Conservation (phyloP, 129 eudicot species). For the Arctium minus region DNA sequence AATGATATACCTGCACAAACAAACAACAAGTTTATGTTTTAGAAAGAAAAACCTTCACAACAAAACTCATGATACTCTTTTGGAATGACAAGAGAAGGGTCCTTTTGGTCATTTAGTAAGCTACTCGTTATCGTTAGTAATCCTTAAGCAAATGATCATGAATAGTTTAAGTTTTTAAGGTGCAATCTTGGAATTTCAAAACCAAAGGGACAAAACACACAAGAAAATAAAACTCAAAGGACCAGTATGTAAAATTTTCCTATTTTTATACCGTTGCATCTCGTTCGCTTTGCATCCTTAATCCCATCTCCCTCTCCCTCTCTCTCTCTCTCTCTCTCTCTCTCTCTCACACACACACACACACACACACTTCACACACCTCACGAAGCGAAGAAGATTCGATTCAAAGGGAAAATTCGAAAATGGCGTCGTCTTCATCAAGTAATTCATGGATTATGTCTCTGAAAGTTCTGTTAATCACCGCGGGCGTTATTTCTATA, state of each 20-base stretch:
- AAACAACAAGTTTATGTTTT: too few species aligned
- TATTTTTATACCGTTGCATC: slow-evolving; percentile 14
- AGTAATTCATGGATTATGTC: slow-evolving; percentile 23
- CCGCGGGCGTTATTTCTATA: slow-evolving; percentile 37
- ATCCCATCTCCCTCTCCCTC: background rate
- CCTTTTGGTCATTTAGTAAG: background rate
- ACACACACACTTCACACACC: slow-evolving; percentile 10
- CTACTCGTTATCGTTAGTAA: background rate
- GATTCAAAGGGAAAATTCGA: background rate
- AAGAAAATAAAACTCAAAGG: background rate
- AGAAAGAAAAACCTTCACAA: too few species aligned
- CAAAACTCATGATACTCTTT: background rate
- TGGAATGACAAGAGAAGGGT: background rate
- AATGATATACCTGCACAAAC: too few species aligned
- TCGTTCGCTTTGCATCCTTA: background rate
- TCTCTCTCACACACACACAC: slow-evolving; percentile 7
- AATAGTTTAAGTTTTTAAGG: background rate
- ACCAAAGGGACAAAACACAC: background rate
- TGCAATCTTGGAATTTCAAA: background rate
- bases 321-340: background rate
- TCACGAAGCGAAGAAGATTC: background rate
- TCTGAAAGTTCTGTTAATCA: slow-evolving; percentile 38
- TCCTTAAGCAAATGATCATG: background rate
- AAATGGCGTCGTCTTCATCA: slow-evolving; percentile 29
- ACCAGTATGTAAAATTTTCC: background rate